Base-by-base conservation (phyloP, 129 eudicot species). In the Flaveria brownii region DNA sequence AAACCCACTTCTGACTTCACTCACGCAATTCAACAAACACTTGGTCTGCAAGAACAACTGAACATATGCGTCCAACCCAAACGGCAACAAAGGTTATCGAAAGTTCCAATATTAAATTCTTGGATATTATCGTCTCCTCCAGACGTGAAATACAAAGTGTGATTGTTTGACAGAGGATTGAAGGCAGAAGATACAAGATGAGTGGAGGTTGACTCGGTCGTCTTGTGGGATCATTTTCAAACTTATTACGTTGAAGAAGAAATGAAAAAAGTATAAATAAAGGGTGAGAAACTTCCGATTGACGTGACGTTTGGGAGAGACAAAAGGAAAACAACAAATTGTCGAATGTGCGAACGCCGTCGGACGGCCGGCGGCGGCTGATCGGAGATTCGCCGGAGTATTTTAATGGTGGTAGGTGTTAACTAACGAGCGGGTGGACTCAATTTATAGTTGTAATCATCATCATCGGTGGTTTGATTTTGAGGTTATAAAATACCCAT, bases 161-260 rank as follows among this genome's bases (percentile, higher is more conserved):
- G 79, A 76, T 6, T 22, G 68, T 49, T 72, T 72, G 78, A 60
- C 28, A 72, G 25, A 51, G 23, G 33, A 73, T 36, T 17, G 68
- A 73, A 54, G 74, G 25, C 47, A 61, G 52, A 63, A 28, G 52
- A 55, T 4, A 77, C n/a, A 65, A 43, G 61, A 80, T 25, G 83
- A 73, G 80, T 80, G 84, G 74, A 73, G 45, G 76, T 74, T 80
- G 84, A 80, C 84, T 45, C 45, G 70, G 84, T 80, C 84, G 28
- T 66, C 84, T 28, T 66, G 20, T 10, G 79, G 76, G 75, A 54
- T 73, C 84, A 80, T 80, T 80, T 80, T 74, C 83, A 45, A 64
- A 64, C 49, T 69, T 55, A 70, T 76, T 14, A 22, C 73, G 72
- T 68, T 69, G 75, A 68, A 70, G 70, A 77, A 23, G 75, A 59